Evolutionary conservation across 176 grass and related monocot genomes (phyloP).

Genomic region (Chrysopogon serrulatus): DNA sequence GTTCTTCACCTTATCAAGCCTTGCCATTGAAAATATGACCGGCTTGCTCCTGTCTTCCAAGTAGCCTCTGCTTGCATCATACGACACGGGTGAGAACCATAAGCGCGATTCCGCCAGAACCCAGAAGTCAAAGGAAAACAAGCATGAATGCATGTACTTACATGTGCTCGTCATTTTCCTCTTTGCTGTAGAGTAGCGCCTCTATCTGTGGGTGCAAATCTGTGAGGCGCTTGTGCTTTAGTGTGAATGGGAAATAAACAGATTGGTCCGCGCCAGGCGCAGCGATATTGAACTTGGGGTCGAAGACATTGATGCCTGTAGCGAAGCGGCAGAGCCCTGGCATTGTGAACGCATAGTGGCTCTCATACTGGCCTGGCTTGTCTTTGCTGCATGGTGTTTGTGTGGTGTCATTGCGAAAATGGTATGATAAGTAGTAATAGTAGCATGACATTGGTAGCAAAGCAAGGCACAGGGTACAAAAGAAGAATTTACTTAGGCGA

Average conservation of each 20-base stretch:
- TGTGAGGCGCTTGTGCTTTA: conserved; percentile 57
- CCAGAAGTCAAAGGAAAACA: background rate
- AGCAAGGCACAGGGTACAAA: background rate
- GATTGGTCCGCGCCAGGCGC: conserved; percentile 69
- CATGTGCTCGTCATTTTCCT: conserved; percentile 62
- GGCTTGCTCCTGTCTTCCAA: conserved; percentile 58
- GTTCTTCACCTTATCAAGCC: conserved; percentile 78
- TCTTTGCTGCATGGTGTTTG: conserved; percentile 50
- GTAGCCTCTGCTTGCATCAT: conserved; percentile 47
- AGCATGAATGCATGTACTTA: conserved; percentile 12
- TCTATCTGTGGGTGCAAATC: conserved; percentile 54
- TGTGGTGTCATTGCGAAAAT: background rate
- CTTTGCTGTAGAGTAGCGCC: conserved; percentile 58
- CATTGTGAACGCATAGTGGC: conserved; percentile 63
- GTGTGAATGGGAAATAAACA: conserved; percentile 70
- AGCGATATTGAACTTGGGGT: conserved; percentile 79
- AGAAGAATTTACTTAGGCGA: background rate
- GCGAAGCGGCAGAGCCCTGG: conserved; percentile 64
- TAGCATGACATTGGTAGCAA: background rate
- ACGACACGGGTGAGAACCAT: background rate
- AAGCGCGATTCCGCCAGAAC: background rate
- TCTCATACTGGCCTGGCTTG: conserved; percentile 61
- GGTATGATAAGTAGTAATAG: background rate
- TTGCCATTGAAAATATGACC: conserved; percentile 77
- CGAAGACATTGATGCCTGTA: conserved; percentile 64